These are phyloP conservation scores for Chalaropsis thielavioides DNA, from an alignment of 2,329 filamentous ascomycete species.

Conservation along the genomic window DNA sequence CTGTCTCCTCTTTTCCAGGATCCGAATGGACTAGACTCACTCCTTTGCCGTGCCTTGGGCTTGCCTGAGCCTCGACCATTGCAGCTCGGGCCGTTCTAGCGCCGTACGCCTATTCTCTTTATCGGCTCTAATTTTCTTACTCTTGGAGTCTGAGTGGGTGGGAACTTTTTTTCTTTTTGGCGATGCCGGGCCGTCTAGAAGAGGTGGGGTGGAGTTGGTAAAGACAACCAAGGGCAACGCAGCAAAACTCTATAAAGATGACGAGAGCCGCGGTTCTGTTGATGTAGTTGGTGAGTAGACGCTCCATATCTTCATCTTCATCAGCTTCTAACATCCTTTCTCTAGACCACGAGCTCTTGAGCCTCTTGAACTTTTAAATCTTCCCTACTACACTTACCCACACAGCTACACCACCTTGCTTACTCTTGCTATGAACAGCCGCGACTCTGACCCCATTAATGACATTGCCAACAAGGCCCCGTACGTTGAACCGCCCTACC, in stretches of 20 bases:
- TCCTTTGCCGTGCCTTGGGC: neutral
- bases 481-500: conserved; percentile 10
- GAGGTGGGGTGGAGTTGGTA: neutral
- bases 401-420: neutral
- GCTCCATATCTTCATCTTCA: neutral
- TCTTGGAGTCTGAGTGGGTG: neutral
- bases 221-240: neutral
- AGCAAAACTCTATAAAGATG: neutral
- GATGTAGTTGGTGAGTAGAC: neutral
- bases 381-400: neutral
- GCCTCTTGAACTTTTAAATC: neutral
- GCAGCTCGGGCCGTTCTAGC: conserved; percentile 3
- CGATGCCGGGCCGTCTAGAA: neutral
- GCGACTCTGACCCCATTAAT: conserved; percentile 12
- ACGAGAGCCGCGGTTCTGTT: neutral
- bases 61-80: conserved; percentile 3
- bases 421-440: conserved; percentile 9
- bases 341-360: neutral
- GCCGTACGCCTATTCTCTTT: conserved; percentile 2
- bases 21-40: neutral
- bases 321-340: neutral
- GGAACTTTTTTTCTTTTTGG: conserved; percentile 1
- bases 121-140: conserved; percentile 2
- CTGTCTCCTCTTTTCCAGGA: neutral
- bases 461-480: conserved; percentile 5